Conservation (phyloP, 1,284 basidiomycete species). For the Meira nashicola region DNA sequence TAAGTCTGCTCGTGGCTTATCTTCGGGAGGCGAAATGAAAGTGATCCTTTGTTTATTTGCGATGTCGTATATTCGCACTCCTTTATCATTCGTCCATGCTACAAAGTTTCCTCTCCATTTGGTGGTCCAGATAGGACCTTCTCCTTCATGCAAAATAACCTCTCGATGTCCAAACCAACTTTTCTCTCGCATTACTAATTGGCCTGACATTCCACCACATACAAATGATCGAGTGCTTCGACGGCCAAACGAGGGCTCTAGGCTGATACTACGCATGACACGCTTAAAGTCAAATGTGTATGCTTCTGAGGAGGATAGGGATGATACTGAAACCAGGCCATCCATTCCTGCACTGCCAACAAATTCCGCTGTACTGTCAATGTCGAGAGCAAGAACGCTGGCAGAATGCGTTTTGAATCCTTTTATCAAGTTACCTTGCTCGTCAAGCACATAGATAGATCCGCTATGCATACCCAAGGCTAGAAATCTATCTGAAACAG, state of each 20-base stretch:
- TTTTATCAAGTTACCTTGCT: slow-evolving; percentile 75
- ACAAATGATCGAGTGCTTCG: slow-evolving; percentile 77
- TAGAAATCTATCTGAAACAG: slow-evolving; percentile 70
- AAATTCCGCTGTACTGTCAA: slow-evolving; percentile 82
- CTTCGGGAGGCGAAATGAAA: slow-evolving; percentile 74
- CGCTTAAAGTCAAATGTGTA: slow-evolving; percentile 89
- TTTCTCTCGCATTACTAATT: slow-evolving; percentile 80
- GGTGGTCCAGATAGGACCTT: slow-evolving; percentile 90
- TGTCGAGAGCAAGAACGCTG: slow-evolving; percentile 74
- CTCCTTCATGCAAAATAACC: slow-evolving; percentile 74
- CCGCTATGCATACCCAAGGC: slow-evolving; percentile 86
- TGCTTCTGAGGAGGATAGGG: slow-evolving; percentile 70
- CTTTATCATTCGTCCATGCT: slow-evolving; percentile 95
- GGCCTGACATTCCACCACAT: slow-evolving; percentile 87
- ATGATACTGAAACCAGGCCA: slow-evolving; percentile 85
- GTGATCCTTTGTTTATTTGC: slow-evolving; percentile 73
- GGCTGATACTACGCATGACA: slow-evolving; percentile 80
- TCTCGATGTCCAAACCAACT: slow-evolving; percentile 95
- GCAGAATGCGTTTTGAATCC: slow-evolving; percentile 90
- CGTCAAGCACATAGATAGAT: slow-evolving; percentile 78
- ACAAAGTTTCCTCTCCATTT: slow-evolving; percentile 81
- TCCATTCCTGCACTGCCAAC: slow-evolving; percentile 90
- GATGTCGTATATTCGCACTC: slow-evolving; percentile 89
- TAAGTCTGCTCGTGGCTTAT: slow-evolving; percentile 81
- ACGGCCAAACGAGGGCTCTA: slow-evolving; percentile 86